Conservation (phyloP, 2,329 filamentous ascomycete species). For the Fusarium circinatum region DNA sequence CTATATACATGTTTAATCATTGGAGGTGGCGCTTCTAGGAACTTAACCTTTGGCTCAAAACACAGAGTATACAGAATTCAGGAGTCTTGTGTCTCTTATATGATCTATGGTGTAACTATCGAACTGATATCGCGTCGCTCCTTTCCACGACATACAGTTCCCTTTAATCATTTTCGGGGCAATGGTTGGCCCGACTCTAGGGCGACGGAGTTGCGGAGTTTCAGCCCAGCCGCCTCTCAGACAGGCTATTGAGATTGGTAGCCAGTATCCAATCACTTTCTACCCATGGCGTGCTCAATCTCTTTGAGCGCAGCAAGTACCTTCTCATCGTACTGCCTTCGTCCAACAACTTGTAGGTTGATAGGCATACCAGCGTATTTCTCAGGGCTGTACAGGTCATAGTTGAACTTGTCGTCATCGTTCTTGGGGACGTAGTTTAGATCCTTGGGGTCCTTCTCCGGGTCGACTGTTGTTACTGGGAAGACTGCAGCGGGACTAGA, state of each 20-base stretch:
- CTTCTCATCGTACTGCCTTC: slow-evolving; percentile 47
- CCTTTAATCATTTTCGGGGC: not conserved
- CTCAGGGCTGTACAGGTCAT: slow-evolving; percentile 45
- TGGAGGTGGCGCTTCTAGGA: accelerated
- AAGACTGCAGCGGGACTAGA: slow-evolving; percentile 64
- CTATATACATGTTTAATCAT: accelerated
- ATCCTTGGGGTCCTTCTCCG: slow-evolving; percentile 40
- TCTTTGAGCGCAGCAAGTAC: slow-evolving; percentile 42
- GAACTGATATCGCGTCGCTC: not conserved
- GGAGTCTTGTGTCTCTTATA: not conserved
- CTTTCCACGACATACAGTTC: not conserved
- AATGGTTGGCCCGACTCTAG: not conserved
- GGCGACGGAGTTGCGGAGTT: not conserved
- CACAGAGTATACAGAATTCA: accelerated
- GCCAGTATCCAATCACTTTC: slow-evolving; percentile 2
- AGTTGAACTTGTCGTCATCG: slow-evolving; percentile 43
- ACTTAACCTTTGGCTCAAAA: too few relatives aligned
- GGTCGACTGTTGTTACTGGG: slow-evolving; percentile 57
- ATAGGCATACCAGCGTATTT: slow-evolving; percentile 42
- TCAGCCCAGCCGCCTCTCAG: too few relatives aligned
- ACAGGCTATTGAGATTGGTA: too few relatives aligned
- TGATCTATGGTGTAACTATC: not conserved
- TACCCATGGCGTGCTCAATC: slow-evolving; percentile 41
- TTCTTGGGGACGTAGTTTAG: slow-evolving; percentile 43
- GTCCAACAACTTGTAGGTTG: slow-evolving; percentile 43